Conservation (phyloP, 108 stramenopile species). For the Schizochytrium sp. region DNA sequence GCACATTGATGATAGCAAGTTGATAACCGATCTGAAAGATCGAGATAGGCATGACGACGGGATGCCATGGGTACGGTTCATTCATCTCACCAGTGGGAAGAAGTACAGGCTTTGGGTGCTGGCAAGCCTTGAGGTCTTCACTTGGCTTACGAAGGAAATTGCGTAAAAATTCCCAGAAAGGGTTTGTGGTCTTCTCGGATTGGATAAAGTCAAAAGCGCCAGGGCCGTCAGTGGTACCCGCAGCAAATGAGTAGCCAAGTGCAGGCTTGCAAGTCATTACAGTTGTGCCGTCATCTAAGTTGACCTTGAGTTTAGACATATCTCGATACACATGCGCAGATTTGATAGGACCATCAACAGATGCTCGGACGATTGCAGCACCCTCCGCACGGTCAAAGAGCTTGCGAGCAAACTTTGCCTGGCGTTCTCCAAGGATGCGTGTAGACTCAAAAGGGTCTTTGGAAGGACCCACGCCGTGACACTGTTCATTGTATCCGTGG, state of each 20-base stretch:
- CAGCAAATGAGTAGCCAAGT: slow-evolving; percentile 78
- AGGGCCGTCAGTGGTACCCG: slow-evolving; percentile 80
- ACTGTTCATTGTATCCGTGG: slow-evolving; percentile 72
- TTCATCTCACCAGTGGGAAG: slow-evolving; percentile 74
- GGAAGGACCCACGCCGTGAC: slow-evolving; percentile 75
- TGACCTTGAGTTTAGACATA: slow-evolving; percentile 73
- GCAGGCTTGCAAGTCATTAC: slow-evolving; percentile 73
- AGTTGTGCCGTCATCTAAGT: slow-evolving; percentile 66
- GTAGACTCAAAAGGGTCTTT: slow-evolving; percentile 77
- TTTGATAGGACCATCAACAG: slow-evolving; percentile 66
- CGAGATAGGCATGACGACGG: slow-evolving; percentile 73
- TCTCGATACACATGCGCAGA: slow-evolving; percentile 75
- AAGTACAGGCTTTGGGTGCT: slow-evolving; percentile 77
- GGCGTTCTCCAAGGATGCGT: slow-evolving; percentile 75
- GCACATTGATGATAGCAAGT: slow-evolving; percentile 76
- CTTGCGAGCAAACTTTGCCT: slow-evolving; percentile 68
- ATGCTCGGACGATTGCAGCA: slow-evolving; percentile 26
- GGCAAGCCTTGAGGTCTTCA: slow-evolving; percentile 72
- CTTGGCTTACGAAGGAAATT: slow-evolving; percentile 73
- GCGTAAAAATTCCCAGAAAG: slow-evolving; percentile 75
- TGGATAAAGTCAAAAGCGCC: slow-evolving; percentile 77
- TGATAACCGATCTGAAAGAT: slow-evolving; percentile 69
- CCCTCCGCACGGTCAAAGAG: slow-evolving; percentile 60
- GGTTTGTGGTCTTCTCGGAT: slow-evolving; percentile 72
- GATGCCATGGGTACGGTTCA: slow-evolving; percentile 78